phyloP scores from a whole-genome alignment of 2,329 filamentous ascomycete species.

The Botrytis tulipae region DNA sequence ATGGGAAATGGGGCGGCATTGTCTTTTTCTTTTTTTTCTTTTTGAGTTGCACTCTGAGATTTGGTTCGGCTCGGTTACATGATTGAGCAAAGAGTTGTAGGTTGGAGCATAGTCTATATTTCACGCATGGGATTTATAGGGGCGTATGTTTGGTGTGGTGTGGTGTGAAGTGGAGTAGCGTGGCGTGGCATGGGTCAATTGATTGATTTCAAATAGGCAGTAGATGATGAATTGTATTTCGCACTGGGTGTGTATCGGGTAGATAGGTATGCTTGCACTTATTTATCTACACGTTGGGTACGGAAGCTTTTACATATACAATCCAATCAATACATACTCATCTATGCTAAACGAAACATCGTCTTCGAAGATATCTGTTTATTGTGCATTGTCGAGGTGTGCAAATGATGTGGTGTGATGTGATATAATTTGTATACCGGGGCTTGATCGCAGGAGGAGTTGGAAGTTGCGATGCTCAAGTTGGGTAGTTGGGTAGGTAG shows the following conservation, averaged over 20 bases:
- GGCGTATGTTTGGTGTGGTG: no score
- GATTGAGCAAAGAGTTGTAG: not conserved
- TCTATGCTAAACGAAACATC: not conserved
- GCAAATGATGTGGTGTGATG: not conserved
- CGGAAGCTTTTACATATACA: not conserved
- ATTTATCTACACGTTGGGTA: not conserved
- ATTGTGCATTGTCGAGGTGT: not conserved
- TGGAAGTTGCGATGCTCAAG: not conserved
- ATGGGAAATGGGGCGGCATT: not conserved
- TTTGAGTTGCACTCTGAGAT: not conserved
- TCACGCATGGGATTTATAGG: not conserved
- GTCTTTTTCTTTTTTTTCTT: not conserved
- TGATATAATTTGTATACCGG: not conserved
- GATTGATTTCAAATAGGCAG: not conserved
- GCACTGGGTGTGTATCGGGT: not conserved
- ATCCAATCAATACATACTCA: slow-evolving; percentile 4
- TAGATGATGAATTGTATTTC: not conserved
- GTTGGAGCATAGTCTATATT: not conserved
- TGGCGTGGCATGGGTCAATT: not conserved
- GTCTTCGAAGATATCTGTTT: not conserved
- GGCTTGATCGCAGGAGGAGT: not conserved
- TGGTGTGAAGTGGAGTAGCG: not conserved
- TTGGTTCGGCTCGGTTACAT: not conserved
- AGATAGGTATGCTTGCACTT: not conserved
- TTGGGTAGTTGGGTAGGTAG: not conserved